Evolutionary conservation across 2,329 filamentous ascomycete genomes (phyloP).

Genomic region (Colletotrichum orchidophilum): DNA sequence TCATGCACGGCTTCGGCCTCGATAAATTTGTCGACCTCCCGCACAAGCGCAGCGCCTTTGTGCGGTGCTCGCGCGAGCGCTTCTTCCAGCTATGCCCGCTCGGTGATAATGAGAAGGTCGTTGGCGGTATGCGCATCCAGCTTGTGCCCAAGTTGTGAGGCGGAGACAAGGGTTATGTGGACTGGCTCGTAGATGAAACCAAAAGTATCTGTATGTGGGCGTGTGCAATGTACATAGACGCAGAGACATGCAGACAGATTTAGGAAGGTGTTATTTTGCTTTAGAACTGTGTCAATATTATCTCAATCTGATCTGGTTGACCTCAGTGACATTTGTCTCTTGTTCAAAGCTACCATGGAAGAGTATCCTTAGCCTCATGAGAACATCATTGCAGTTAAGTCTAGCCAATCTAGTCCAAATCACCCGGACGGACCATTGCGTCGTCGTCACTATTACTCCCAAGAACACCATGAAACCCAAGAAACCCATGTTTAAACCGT

Average conservation of each 20-base stretch:
- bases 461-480: conserved; percentile 18
- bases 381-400: conserved; percentile 15
- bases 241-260: background rate
- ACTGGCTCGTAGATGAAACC: background rate
- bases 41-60: conserved; percentile 75
- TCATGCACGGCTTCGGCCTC: conserved; percentile 76
- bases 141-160: conserved; percentile 62
- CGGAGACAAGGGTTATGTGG: background rate
- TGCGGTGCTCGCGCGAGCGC: conserved; percentile 70
- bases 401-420: conserved; percentile 7
- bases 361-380: background rate
- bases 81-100: conserved; percentile 76
- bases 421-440: conserved; percentile 2
- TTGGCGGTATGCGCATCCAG: conserved; percentile 63
- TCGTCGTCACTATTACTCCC: conserved; percentile 17
- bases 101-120: conserved; percentile 63
- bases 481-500: background rate
- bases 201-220: background rate
- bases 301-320: background rate
- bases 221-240: background rate
- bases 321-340: background rate
- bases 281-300: background rate
- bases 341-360: too few relatives aligned
- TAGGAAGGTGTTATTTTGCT: background rate
- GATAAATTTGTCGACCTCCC: conserved; percentile 78